These are phyloP conservation scores for Euphorbia pulcherrima DNA, from an alignment of 345 rosid species.

Conservation along the genomic window DNA sequence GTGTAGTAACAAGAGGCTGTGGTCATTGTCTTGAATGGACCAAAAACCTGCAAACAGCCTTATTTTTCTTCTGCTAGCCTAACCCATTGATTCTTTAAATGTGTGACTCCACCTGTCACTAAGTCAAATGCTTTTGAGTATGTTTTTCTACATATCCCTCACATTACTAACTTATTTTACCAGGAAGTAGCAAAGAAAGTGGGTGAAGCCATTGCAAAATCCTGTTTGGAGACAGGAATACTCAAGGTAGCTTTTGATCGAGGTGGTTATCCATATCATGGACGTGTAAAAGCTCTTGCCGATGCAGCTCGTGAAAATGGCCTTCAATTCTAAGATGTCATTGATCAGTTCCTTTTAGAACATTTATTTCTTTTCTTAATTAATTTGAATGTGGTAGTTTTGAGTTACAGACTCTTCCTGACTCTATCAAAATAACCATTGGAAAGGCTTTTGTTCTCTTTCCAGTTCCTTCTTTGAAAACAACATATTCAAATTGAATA, in stretches of 20 bases:
- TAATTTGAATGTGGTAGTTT: background rate
- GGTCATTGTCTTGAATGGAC: too few species aligned
- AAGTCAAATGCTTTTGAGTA: too few species aligned
- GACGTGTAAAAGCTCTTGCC: constrained; percentile 74
- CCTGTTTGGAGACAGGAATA: constrained; percentile 88
- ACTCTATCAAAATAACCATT: background rate
- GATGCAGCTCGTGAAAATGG: constrained; percentile 81
- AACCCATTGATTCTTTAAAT: too few species aligned
- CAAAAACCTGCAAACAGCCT: too few species aligned
- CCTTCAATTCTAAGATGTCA: constrained; percentile 56
- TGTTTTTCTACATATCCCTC: too few species aligned
- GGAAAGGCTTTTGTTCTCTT: constrained; percentile 9
- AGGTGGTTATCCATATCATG: constrained; percentile 93
- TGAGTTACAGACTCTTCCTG: background rate
- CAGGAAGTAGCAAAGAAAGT: constrained; percentile 89
- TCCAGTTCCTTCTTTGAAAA: background rate
- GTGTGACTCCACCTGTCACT: too few species aligned
- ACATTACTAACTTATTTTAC: background rate
- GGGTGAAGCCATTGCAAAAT: constrained; percentile 76
- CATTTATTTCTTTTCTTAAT: background rate
- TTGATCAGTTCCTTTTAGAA: constrained; percentile 18
- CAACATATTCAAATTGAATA: background rate
- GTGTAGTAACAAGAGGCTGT: too few species aligned
- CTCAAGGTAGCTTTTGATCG: constrained; percentile 82
- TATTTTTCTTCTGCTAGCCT: too few species aligned